These are phyloP conservation scores for Orobanche coerulescens DNA, from an alignment of 257 asterid species.

Conservation along the genomic window DNA sequence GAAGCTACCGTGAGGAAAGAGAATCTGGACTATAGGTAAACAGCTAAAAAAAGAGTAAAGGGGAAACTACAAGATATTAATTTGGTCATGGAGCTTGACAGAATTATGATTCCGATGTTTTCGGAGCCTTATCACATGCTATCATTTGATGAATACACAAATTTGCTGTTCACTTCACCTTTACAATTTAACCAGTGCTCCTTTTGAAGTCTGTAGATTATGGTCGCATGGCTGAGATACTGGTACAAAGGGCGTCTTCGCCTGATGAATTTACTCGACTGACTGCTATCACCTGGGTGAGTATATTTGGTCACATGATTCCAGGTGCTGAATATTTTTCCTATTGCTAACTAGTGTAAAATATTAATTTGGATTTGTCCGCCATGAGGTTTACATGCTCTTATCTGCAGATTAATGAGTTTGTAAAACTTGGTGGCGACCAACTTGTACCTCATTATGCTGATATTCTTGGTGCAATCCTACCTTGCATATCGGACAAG, in stretches of 20 bases:
- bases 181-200: slow-evolving; percentile 32
- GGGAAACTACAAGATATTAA: neutral
- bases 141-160: slow-evolving; percentile 1
- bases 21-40: slow-evolving; percentile 4
- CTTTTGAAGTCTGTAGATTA: slow-evolving; percentile 96
- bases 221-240: slow-evolving; percentile 99
- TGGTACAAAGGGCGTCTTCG: slow-evolving; percentile 93
- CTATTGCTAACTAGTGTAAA: slow-evolving; percentile 11
- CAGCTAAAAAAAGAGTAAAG: neutral
- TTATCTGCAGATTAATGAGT: slow-evolving; percentile 71
- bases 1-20: slow-evolving; percentile 11
- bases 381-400: slow-evolving; percentile 20
- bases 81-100: slow-evolving; percentile 12
- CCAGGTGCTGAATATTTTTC: slow-evolving; percentile 17
- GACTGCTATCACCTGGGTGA: slow-evolving; percentile 98
- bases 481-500: slow-evolving; percentile 96
- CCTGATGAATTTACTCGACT: slow-evolving; percentile 89
- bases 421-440: slow-evolving; percentile 99
- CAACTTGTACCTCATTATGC: slow-evolving; percentile 96
- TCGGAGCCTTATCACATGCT: slow-evolving; percentile 6
- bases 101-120: slow-evolving; percentile 10
- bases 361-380: slow-evolving; percentile 17
- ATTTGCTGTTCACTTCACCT: slow-evolving; percentile 20
- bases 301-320: slow-evolving; percentile 19
- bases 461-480: slow-evolving; percentile 90